A percentile compares a stretch with the other conserved stretches of the same genome.
Conservation (phyloP, 768 basidiomycete species). For the Leucocoprinus leucothites region DNA sequence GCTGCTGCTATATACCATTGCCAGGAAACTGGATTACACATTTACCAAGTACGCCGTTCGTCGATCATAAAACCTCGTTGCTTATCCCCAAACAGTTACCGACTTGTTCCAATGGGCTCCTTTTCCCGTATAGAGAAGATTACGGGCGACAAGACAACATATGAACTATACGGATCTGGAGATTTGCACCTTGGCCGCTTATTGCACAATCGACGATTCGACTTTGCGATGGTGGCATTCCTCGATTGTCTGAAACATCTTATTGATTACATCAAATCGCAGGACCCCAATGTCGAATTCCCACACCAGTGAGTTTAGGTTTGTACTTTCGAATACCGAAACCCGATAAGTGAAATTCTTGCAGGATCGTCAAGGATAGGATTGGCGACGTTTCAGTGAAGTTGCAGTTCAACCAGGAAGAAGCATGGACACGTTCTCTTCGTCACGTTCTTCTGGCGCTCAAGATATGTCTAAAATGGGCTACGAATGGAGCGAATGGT, state of each 20-base stretch:
- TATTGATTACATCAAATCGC: constrained; percentile 78
- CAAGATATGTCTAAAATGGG: constrained; percentile 86
- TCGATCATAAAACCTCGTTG: background rate
- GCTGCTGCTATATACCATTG: constrained; percentile 87
- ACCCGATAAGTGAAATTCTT: background rate
- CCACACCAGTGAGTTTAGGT: constrained; percentile 73
- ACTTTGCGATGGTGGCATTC: constrained; percentile 94
- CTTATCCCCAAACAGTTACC: constrained; percentile 55
- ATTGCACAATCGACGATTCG: constrained; percentile 93
- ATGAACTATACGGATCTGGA: constrained; percentile 94
- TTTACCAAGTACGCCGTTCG: constrained; percentile 69
- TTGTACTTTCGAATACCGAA: background rate
- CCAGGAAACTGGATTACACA: constrained; percentile 84
- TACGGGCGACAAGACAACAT: constrained; percentile 75
- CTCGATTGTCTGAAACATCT: constrained; percentile 92
- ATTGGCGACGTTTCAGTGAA: constrained; percentile 96
- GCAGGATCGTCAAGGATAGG: constrained; percentile 86
- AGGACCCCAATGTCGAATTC: constrained; percentile 72
- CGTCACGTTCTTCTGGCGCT: constrained; percentile 87
- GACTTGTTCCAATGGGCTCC: constrained; percentile 90
- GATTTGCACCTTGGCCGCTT: constrained; percentile 86
- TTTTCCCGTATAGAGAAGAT: constrained; percentile 90
- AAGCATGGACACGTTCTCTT: constrained; percentile 92
- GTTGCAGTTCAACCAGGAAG: constrained; percentile 92
- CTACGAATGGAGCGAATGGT: constrained; percentile 72